A percentile compares a stretch with the other conserved stretches of the same genome.
Evolutionary conservation across 2,329 filamentous ascomycete genomes (phyloP).

Genomic region (Talaromyces piceae): DNA sequence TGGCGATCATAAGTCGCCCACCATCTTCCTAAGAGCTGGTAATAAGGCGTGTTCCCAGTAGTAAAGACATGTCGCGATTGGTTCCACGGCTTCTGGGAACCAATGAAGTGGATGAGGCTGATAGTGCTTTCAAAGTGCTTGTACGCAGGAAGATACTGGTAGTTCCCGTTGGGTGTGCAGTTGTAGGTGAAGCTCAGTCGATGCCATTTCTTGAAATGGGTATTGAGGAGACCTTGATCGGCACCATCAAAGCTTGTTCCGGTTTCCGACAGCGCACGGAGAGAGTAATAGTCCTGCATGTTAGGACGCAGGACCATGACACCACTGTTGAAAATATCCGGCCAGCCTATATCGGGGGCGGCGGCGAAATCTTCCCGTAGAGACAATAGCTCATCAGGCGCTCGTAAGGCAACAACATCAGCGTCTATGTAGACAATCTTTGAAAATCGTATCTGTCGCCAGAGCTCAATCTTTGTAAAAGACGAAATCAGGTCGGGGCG

Average conservation of each 20-base stretch:
- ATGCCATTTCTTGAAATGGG: slow-evolving; percentile 83
- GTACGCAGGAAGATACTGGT: slow-evolving; percentile 95
- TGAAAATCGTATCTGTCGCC: slow-evolving; percentile 82
- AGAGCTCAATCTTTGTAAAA: slow-evolving; percentile 94
- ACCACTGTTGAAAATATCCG: slow-evolving; percentile 96
- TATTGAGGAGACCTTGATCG: slow-evolving; percentile 91
- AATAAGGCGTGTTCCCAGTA: slow-evolving; percentile 47
- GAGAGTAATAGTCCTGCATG: slow-evolving; percentile 77
- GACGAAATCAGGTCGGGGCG: slow-evolving; percentile 82
- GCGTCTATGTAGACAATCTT: slow-evolving; percentile 94
- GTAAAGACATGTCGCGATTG: slow-evolving; percentile 38
- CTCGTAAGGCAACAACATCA: slow-evolving; percentile 82
- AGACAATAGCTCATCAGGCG: slow-evolving; percentile 86
- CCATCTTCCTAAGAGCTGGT: slow-evolving; percentile 80
- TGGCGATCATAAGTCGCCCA: slow-evolving; percentile 92
- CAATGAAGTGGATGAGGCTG: slow-evolving; percentile 90
- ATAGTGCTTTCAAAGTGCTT: slow-evolving; percentile 86
- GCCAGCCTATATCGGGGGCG: slow-evolving; percentile 94
- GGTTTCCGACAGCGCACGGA: slow-evolving; percentile 73
- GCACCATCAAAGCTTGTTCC: slow-evolving; percentile 95
- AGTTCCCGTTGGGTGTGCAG: slow-evolving; percentile 90
- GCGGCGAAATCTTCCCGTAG: slow-evolving; percentile 57
- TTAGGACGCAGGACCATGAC: slow-evolving; percentile 87
- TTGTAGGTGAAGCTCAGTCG: slow-evolving; percentile 94
- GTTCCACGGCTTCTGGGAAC: slow-evolving; percentile 81